These are phyloP conservation scores for Retiboletus flavoniger DNA, from an alignment of 1,284 basidiomycete species.

Conservation along the genomic window DNA sequence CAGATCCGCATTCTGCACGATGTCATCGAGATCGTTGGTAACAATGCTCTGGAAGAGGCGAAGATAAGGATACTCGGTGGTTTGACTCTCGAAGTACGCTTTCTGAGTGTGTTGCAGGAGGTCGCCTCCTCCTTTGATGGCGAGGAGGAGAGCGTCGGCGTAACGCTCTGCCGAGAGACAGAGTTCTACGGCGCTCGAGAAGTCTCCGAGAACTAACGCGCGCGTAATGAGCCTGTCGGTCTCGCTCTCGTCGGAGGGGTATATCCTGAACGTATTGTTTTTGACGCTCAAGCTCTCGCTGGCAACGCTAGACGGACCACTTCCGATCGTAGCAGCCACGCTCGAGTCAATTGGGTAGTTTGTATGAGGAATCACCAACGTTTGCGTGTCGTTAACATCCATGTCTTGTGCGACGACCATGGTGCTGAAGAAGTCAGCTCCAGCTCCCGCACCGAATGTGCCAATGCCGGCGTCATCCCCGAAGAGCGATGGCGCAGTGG, in stretches of 20 bases:
- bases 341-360: slow-evolving; percentile 81
- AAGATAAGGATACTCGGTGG: slow-evolving; percentile 80
- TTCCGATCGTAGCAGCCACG: slow-evolving; percentile 87
- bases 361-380: slow-evolving; percentile 72
- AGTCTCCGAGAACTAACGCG: slow-evolving; percentile 93
- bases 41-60: slow-evolving; percentile 96
- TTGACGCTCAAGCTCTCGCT: slow-evolving; percentile 49
- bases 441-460: slow-evolving; percentile 59
- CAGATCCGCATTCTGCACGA: slow-evolving; percentile 85
- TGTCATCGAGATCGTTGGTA: slow-evolving; percentile 76
- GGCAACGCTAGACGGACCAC: slow-evolving; percentile 79
- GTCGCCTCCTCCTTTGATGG: slow-evolving; percentile 87
- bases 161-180: slow-evolving; percentile 89
- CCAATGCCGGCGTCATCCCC: slow-evolving; percentile 71
- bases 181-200: slow-evolving; percentile 87
- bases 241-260: slow-evolving; percentile 85
- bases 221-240: slow-evolving; percentile 89
- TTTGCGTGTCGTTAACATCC: slow-evolving; percentile 54
- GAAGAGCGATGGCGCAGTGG: slow-evolving; percentile 85
- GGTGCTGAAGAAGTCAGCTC: slow-evolving; percentile 89
- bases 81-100: slow-evolving; percentile 87
- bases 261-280: slow-evolving; percentile 88
- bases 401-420: slow-evolving; percentile 53
- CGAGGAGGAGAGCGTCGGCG: slow-evolving; percentile 92
- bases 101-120: slow-evolving; percentile 91